Evolutionary conservation across 306 rosid genomes (phyloP).

Genomic region (Crataegus laevigata): DNA sequence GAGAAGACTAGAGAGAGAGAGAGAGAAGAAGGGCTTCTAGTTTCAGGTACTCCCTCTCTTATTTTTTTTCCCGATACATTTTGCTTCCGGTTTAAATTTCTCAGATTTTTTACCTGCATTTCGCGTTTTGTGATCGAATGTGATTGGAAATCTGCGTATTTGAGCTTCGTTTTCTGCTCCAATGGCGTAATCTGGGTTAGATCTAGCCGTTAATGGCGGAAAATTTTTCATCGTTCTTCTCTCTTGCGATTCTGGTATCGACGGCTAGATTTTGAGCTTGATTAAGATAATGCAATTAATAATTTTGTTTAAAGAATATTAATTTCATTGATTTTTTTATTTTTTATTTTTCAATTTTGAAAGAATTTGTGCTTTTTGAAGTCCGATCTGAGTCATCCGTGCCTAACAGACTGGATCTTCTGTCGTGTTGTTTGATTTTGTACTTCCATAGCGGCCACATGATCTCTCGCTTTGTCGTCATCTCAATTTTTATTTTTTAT

Average conservation of each 20-base stretch:
- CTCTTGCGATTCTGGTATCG: neutral
- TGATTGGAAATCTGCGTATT: neutral
- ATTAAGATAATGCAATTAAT: neutral
- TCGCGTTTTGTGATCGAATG: neutral
- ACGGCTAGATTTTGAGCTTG: neutral
- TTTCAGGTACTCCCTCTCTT: neutral
- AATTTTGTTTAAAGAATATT: neutral
- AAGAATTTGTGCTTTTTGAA: neutral
- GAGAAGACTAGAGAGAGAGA: neutral
- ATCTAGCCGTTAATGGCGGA: neutral
- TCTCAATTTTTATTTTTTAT: too few relatives aligned
- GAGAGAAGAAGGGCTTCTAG: neutral
- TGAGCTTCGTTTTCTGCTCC: neutral
- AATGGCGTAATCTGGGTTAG: neutral
- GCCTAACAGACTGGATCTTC: neutral
- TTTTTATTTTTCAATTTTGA: neutral
- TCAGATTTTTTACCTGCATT: neutral
- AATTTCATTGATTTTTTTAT: neutral
- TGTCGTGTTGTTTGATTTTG: neutral
- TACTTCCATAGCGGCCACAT: neutral
- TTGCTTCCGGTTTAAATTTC: neutral
- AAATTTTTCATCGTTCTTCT: neutral
- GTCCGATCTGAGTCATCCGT: neutral
- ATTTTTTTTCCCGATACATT: neutral
- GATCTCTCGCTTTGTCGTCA: neutral